Base-by-base conservation (phyloP, 2,329 filamentous ascomycete species). In the Ampelomyces quisqualis region DNA sequence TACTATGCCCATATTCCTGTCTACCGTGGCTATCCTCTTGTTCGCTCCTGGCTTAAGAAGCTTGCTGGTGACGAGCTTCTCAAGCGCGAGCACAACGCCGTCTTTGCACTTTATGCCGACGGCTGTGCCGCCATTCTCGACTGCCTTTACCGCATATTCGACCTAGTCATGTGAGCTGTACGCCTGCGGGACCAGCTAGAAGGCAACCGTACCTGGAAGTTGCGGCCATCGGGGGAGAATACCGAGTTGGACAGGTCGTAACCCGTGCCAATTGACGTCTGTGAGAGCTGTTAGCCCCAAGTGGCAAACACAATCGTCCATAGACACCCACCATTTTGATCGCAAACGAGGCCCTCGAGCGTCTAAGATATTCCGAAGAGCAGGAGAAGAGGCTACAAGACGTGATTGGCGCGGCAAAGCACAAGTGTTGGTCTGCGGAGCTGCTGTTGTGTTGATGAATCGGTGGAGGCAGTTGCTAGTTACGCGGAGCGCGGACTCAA, bases 201-300 rank as follows among this genome's bases (percentile, higher is more conserved):
- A 11, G 15, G n/a, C 13, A 5, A 11, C 18, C 41, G 49, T 68
- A 94, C 89, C 75, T 98, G 93, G 73, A 98, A 98, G 73, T 98
- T 98, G 62, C 93, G 88, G 68, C 93, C 93, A 76, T 98, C 93
- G 56, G 93, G 93, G 34, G 93, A 97, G 80, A 97, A 98, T 77
- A 97, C 94, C 67, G 93, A 97, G 81, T 98, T 98, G 70, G 89
- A 89, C 64, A 98, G 86, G 82, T 98, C 93, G 77, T 98, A 98
- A 68, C 93, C 93, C 65, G 93, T 98, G 69, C 93, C 93, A 86
- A 98, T 98, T 68, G 93, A 98, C 67, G 93, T 98, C 93, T 98
- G 40, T 23, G 34, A 17, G 17, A 50, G 49, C 40, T 49, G 46
- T 64, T 40, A 62, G 59, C 50, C 20, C 38, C 30, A 22, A 14